Evolutionary conservation across 371 early-diverging fungal species (phyloP).

Genomic region (Capillidium rhysosporum): DNA sequence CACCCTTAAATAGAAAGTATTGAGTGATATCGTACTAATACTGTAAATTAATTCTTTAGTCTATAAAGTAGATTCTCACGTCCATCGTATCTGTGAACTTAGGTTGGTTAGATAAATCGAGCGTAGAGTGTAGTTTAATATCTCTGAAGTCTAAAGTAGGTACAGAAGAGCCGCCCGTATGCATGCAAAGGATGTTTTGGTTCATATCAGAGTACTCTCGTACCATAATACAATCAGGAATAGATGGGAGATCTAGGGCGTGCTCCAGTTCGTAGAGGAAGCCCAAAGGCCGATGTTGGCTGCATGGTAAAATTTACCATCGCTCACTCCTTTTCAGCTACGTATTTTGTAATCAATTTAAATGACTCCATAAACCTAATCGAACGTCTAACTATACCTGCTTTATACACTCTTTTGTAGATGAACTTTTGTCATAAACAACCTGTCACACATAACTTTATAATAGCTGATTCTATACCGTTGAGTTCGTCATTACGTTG

Average conservation of each 20-base stretch:
- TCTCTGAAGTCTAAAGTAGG: too few species aligned
- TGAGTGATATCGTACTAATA: too few species aligned
- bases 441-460: conserved; percentile 32
- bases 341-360: conserved; percentile 22
- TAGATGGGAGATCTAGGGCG: conserved; percentile 28
- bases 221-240: conserved; percentile 34
- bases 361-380: conserved; percentile 38
- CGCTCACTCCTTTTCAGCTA: conserved; percentile 37
- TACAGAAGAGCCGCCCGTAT: too few species aligned
- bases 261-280: conserved; percentile 48
- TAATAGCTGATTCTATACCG: conserved; percentile 22
- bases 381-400: conserved; percentile 26
- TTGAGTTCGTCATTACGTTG: conserved; percentile 20
- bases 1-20: too few species aligned
- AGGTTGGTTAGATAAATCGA: neutral
- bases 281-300: conserved; percentile 49
- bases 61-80: neutral
- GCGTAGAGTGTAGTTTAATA: neutral
- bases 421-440: conserved; percentile 56
- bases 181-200: too few species aligned
- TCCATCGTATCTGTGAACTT: neutral
- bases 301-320: conserved; percentile 29
- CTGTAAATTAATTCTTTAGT: too few species aligned
- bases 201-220: conserved; percentile 37
- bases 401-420: conserved; percentile 39